Conservation (phyloP, 2,329 filamentous ascomycete genomes). For the Xylaria arbuscula region DNA sequence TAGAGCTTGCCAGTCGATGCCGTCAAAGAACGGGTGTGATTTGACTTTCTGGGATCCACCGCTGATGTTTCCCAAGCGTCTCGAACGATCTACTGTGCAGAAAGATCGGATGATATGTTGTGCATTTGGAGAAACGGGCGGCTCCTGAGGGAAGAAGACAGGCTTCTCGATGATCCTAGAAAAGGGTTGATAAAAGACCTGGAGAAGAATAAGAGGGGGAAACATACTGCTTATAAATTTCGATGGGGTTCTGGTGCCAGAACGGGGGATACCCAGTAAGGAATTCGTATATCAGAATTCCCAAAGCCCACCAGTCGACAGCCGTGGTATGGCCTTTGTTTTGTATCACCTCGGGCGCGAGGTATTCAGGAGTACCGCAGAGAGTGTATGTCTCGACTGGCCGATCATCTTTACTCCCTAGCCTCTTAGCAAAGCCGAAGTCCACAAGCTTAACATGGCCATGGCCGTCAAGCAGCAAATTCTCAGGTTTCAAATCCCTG, state of each 20-base stretch:
- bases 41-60: slow-evolving; percentile 80
- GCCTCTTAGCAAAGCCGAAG: slow-evolving; percentile 85
- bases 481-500: slow-evolving; percentile 85
- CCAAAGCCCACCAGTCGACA: slow-evolving; percentile 89
- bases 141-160: slow-evolving; percentile 77
- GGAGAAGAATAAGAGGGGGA: background rate
- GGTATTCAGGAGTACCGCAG: slow-evolving; percentile 85
- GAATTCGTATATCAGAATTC: slow-evolving; percentile 86
- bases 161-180: slow-evolving; percentile 81
- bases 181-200: slow-evolving; percentile 36
- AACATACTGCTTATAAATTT: slow-evolving; percentile 82
- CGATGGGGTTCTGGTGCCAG: slow-evolving; percentile 87
- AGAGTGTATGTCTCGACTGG: slow-evolving; percentile 81
- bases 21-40: slow-evolving; percentile 78
- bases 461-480: slow-evolving; percentile 79
- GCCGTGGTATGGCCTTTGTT: slow-evolving; percentile 81
- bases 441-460: slow-evolving; percentile 87
- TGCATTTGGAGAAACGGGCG: slow-evolving; percentile 72
- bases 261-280: slow-evolving; percentile 87
- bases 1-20: slow-evolving; percentile 79
- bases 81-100: slow-evolving; percentile 82
- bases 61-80: slow-evolving; percentile 80
- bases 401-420: slow-evolving; percentile 66
- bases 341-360: slow-evolving; percentile 85
- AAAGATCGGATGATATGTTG: slow-evolving; percentile 80